phyloP scores from a whole-genome alignment of 139 green algal species.

The Diplosphaera chodatii region DNA sequence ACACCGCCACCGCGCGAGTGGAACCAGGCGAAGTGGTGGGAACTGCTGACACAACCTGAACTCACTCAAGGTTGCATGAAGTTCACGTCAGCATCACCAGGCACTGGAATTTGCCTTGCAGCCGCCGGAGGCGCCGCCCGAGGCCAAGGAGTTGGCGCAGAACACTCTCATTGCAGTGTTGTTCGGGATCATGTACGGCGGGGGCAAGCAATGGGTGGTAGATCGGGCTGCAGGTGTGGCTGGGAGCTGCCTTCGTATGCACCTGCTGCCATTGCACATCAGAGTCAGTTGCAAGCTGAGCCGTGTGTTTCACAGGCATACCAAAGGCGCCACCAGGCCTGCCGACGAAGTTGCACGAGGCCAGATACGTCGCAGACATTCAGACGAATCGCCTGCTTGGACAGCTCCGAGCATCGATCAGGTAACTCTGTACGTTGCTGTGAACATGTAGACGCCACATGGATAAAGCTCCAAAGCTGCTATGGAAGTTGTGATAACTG shows the following conservation, averaged over 20 bases:
- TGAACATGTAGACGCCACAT: too few species aligned
- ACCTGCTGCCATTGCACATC: too few species aligned
- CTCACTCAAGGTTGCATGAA: too few species aligned
- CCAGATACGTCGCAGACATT: neutral
- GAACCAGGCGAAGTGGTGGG: neutral
- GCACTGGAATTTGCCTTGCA: too few species aligned
- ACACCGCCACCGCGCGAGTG: neutral
- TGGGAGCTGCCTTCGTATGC: too few species aligned
- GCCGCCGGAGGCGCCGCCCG: neutral
- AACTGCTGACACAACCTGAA: too few species aligned
- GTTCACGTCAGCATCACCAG: too few species aligned
- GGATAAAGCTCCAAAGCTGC: too few species aligned
- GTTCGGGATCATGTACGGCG: neutral
- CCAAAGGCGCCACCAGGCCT: neutral
- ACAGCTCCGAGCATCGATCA: neutral
- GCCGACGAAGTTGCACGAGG: neutral
- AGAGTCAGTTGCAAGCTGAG: too few species aligned
- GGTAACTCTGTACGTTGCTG: neutral
- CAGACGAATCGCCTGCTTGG: neutral
- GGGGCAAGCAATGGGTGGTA: neutral
- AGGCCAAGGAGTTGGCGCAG: neutral
- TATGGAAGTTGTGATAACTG: too few species aligned
- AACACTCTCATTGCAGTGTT: neutral
- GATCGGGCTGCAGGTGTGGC: neutral
- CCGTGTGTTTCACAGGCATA: neutral